Conservation (phyloP, 2,329 filamentous ascomycete species). For the Periconia digitata region DNA sequence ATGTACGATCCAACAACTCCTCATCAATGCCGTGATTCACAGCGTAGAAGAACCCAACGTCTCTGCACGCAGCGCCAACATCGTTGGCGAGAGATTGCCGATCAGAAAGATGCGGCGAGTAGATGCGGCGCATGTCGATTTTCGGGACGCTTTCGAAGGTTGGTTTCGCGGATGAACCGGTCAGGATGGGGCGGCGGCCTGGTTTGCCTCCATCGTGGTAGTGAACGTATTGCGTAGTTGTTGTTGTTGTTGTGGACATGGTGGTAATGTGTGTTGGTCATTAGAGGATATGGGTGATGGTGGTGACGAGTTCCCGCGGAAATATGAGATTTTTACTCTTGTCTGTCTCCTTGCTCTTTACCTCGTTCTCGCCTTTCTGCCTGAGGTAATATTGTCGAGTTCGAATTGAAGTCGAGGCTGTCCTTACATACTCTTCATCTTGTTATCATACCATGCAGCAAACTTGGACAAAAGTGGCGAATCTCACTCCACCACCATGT, state of each 20-base stretch:
- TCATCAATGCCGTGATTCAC: constrained; percentile 35
- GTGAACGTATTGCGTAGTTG: constrained; percentile 24
- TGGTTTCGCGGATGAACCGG: constrained; percentile 22
- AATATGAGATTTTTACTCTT: too few species aligned
- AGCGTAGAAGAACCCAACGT: constrained; percentile 39
- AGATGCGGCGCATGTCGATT: constrained; percentile 34
- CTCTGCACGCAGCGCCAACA: constrained; percentile 35
- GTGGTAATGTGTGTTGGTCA: too few species aligned
- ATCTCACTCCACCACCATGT: too few species aligned
- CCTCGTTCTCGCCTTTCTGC: too few species aligned
- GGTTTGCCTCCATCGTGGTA: constrained; percentile 36
- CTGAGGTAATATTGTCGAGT: too few species aligned
- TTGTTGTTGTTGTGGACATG: constrained; percentile 5
- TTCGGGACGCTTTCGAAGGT: constrained; percentile 31
- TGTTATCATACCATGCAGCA: too few species aligned
- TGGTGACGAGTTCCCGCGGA: too few species aligned
- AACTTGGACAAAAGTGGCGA: too few species aligned
- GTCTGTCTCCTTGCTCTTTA: too few species aligned
- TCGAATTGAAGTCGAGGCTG: too few species aligned
- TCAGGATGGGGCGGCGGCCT: constrained; percentile 28
- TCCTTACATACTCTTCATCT: too few species aligned
- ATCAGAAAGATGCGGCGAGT: constrained; percentile 26
- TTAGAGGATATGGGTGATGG: too few species aligned
- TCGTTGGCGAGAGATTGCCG: constrained; percentile 29
- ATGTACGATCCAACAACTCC: constrained; percentile 28